phyloP scores from a whole-genome alignment of 164 flowering plant genomes.

The Cinnamomum chago region DNA sequence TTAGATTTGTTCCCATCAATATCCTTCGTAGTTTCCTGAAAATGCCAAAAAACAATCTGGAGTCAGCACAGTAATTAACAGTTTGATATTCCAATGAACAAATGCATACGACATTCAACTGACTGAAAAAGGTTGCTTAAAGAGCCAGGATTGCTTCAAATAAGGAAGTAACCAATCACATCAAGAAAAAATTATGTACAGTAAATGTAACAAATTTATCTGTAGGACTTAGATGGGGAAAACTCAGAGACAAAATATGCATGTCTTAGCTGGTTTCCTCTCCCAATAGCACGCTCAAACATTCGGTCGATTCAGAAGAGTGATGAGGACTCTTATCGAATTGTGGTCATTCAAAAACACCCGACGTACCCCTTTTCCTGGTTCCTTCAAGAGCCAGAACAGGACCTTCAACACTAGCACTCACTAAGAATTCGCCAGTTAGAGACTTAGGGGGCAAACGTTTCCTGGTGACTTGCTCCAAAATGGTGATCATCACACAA shows the following conservation, averaged over 20 bases:
- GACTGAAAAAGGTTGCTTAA: neutral
- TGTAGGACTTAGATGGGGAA: too few relatives aligned
- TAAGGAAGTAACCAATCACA: neutral
- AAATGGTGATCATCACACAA: too few relatives aligned
- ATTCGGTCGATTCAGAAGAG: too few relatives aligned
- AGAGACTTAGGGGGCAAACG: too few relatives aligned
- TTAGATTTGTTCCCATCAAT: constrained; percentile 21
- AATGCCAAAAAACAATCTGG: constrained; percentile 2
- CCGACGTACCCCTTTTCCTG: too few relatives aligned
- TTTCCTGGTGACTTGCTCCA: too few relatives aligned
- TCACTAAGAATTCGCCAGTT: too few relatives aligned
- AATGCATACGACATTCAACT: neutral
- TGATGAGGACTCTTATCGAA: neutral
- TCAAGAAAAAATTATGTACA: neutral
- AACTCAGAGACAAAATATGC: neutral
- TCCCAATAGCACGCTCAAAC: too few relatives aligned
- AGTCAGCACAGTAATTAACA: neutral
- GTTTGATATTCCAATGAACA: neutral
- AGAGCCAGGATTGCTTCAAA: too few relatives aligned
- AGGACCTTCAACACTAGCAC: too few relatives aligned
- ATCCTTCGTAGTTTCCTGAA: constrained; percentile 38
- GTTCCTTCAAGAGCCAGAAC: too few relatives aligned
- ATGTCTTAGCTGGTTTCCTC: neutral
- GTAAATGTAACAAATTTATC: neutral
- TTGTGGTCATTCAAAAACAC: neutral